Evolutionary conservation across 345 rosid genomes (phyloP).

Genomic region (Populus alba): DNA sequence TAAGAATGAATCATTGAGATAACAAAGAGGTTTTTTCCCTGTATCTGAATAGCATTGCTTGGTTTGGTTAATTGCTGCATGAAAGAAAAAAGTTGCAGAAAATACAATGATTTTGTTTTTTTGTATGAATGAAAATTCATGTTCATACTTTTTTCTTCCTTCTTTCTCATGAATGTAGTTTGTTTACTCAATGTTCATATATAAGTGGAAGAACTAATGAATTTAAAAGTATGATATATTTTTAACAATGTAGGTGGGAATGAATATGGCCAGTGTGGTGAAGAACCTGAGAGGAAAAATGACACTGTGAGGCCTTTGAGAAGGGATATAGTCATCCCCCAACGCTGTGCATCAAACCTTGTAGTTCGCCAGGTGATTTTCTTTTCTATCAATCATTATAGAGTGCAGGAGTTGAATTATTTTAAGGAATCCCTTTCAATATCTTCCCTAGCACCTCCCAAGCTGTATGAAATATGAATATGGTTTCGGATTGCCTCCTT

Average conservation of each 20-base stretch:
- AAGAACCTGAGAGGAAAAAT: slow-evolving; percentile 87
- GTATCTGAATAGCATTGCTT: background rate
- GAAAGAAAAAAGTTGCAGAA: background rate
- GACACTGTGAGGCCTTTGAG: slow-evolving; percentile 75
- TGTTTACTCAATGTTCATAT: background rate
- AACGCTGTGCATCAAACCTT: slow-evolving; percentile 88
- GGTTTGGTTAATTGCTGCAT: no score
- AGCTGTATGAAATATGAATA: background rate
- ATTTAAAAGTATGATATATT: slow-evolving; percentile 7
- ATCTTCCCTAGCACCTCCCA: background rate
- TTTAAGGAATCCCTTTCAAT: background rate
- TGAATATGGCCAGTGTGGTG: slow-evolving; percentile 99
- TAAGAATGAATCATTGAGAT: background rate
- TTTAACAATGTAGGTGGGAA: slow-evolving; percentile 65
- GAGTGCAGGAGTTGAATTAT: background rate
- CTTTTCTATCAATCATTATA: background rate
- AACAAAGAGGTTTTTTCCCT: background rate
- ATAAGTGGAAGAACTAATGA: background rate
- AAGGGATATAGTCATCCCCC: slow-evolving; percentile 89
- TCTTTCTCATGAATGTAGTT: background rate
- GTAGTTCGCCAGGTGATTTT: slow-evolving; percentile 76
- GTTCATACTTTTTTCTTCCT: background rate
- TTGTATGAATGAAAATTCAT: background rate
- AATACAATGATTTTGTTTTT: background rate
- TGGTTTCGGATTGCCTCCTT: background rate